Evolutionary conservation across 148 eudicot species (phyloP), one percentile per base, ranked within the genome.

Genomic region (Dianthus caryophyllus): DNA sequence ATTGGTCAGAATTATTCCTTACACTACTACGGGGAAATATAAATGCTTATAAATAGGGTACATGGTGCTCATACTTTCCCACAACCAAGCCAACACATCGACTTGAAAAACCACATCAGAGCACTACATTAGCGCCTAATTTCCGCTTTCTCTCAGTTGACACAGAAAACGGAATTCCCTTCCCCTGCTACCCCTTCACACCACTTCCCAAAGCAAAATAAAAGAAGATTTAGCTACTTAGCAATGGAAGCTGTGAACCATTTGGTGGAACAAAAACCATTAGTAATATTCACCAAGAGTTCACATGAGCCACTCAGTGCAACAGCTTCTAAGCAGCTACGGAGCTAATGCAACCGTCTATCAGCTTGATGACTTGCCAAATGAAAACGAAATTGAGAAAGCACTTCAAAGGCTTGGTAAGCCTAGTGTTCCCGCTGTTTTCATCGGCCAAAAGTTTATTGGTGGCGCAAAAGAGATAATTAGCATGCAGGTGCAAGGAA

Each of bases 391-490:
- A 44, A 60, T 88, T 25, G 90, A 88, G 36, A 78, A 65, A 64
- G 88, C 82, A 43, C 77, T 88, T 17, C 64, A 68, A 63, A 71
- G 66, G 24, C 39, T 77, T 39, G 93, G 89, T 17, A 54, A 70
- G 58, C 77, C 88, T 3, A 75, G 80, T 49, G 73, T 85, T 33
- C 95, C 95, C 0, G 85, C 84, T 25, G 88, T 88, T 78, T 88
- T 81, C 75, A 83, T 88, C 44, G 88, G 85, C 57, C 75, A 80
- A 25, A 73, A 82, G 62, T 61, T 85, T 54, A 72, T 88, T 20
- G 95, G 95, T 15, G 95, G 95, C 21, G 77, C 90, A 22, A 75
- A 88, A 44, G 90, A 88, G 73, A 71, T 88, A 8, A 79, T 88
- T 76, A 84, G 86, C 75, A 80, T 85, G 57, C 88, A 88, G 62